Conservation (phyloP, 257 asterid genomes). For the Cinchona pubescens region DNA sequence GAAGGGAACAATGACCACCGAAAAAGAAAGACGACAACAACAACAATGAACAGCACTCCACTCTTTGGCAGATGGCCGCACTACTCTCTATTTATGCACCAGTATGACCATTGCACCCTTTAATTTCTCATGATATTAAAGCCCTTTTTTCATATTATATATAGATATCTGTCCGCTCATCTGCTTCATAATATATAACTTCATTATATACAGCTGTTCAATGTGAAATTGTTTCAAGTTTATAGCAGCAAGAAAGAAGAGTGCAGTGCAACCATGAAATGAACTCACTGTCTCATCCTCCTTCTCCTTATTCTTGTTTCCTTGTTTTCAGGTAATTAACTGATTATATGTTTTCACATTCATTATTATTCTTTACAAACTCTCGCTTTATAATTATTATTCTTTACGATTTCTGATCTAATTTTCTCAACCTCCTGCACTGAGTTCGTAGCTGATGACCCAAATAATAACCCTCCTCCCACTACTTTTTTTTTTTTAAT, state of each 20-base stretch:
- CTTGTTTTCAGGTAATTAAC: conserved; percentile 18
- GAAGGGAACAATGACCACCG: conserved; percentile 13
- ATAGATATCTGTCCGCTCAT: not conserved
- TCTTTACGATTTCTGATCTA: no score
- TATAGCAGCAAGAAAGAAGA: not conserved
- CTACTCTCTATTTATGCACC: not conserved
- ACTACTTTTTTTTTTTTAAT: not conserved
- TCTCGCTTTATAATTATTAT: no score
- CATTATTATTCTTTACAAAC: no score
- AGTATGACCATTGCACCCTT: no score
- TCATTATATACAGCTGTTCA: not conserved
- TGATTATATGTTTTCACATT: no score
- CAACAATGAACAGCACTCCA: conserved; percentile 9
- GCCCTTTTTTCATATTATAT: no score
- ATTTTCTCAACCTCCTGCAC: no score
- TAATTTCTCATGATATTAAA: no score
- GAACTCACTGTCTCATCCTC: not conserved
- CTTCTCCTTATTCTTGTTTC: conserved; percentile 14
- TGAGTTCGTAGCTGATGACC: no score
- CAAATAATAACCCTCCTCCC: no score
- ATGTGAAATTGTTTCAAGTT: not conserved
- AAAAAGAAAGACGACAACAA: not conserved
- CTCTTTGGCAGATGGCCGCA: not conserved
- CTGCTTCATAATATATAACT: not conserved
- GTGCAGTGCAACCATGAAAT: conserved; percentile 4